Percentiles rank a stretch among this genome's conserved stretches.
Conservation (phyloP, 345 rosid species). For the Citrus inodora region DNA sequence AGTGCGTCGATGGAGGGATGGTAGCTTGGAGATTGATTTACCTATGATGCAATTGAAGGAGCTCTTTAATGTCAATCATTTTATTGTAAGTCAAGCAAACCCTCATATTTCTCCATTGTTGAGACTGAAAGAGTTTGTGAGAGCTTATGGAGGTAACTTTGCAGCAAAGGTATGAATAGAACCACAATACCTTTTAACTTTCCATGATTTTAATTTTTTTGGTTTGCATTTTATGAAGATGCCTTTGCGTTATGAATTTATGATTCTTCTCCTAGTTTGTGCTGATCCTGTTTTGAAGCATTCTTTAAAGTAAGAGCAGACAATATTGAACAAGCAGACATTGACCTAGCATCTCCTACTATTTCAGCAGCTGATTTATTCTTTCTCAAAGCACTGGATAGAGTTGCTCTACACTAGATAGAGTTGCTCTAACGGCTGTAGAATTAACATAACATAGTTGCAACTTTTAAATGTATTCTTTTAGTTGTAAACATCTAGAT, state of each 20-base stretch:
- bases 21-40: slow-evolving; percentile 94
- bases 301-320: background rate
- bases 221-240: background rate
- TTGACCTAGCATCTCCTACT: background rate
- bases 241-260: background rate
- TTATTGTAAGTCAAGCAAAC: slow-evolving; percentile 97
- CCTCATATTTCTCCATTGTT: slow-evolving; percentile 89
- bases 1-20: slow-evolving; percentile 94
- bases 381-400: background rate
- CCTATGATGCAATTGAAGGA: slow-evolving; percentile 99
- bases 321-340: background rate
- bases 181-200: background rate
- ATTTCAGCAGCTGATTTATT: background rate
- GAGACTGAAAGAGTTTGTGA: slow-evolving; percentile 69
- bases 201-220: background rate
- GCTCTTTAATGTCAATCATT: slow-evolving; percentile 93
- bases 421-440: background rate
- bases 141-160: slow-evolving; percentile 92
- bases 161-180: slow-evolving; percentile 80
- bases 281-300: background rate
- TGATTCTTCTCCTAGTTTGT: background rate
- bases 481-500: background rate
- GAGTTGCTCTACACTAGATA: background rate
- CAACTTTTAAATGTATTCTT: background rate
- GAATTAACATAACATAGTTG: background rate